These are phyloP conservation scores for Kuraishia molischiana DNA, from an alignment of 805 yeast genomes.

Conservation along the genomic window DNA sequence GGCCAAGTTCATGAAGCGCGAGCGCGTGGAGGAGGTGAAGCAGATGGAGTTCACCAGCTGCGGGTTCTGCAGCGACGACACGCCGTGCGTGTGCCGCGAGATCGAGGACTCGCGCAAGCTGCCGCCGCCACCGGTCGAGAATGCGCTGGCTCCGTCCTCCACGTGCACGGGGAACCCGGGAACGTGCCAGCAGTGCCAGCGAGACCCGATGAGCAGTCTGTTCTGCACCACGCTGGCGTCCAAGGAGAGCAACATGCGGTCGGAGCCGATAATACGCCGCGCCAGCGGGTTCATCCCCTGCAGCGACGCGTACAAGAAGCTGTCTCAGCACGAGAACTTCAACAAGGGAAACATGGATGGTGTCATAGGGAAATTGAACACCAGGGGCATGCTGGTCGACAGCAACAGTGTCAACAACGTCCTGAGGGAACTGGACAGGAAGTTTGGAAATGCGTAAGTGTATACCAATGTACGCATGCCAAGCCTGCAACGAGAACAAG, in stretches of 20 bases:
- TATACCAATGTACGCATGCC: no score
- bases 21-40: slow-evolving; percentile 25
- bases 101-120: slow-evolving; percentile 23
- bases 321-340: slow-evolving; percentile 74
- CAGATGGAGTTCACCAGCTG: slow-evolving; percentile 35
- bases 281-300: slow-evolving; percentile 56
- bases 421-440: slow-evolving; percentile 69
- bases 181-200: slow-evolving; percentile 72
- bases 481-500: no score
- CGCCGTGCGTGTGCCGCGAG: slow-evolving; percentile 89
- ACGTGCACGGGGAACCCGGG: slow-evolving; percentile 87
- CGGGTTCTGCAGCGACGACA: slow-evolving; percentile 88
- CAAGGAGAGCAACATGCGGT: slow-evolving; percentile 17
- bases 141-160: slow-evolving; percentile 1
- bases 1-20: slow-evolving; percentile 20
- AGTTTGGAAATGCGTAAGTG: no score
- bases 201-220: slow-evolving; percentile 79
- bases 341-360: slow-evolving; percentile 63
- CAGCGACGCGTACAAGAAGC: slow-evolving; percentile 82
- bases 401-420: slow-evolving; percentile 86
- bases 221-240: slow-evolving; percentile 83
- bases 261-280: not conserved
- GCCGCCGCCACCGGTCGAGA: slow-evolving; percentile 1
- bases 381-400: slow-evolving; percentile 84
- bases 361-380: slow-evolving; percentile 64